Evolutionary conservation across 2,329 filamentous ascomycete species (phyloP), one percentile per base, ranked within the genome.

Genomic region (Colletotrichum magnum): DNA sequence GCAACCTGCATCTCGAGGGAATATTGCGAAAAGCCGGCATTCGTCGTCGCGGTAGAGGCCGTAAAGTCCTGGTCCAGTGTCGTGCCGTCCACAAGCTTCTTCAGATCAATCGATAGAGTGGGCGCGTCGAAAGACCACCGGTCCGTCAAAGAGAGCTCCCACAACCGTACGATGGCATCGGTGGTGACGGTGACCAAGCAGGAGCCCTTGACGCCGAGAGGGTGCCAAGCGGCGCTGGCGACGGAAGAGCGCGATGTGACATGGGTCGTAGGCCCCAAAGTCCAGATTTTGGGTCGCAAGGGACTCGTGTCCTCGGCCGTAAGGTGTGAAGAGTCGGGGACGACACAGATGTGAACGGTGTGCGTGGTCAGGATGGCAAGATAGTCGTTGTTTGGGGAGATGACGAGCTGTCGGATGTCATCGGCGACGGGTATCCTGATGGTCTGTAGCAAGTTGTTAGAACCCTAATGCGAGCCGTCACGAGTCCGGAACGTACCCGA

Each of bases 1-100:
- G 94, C 94, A 24, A 97, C 94, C 76, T 98, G 93, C 92, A 99
- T 97, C 77, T 98, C 95, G 68, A 97, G 91, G 2, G 89, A 89
- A 78, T 98, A 95, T 0, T 94, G 93, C 1, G 94, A 97, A 75
- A 97, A 98, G 10, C 90, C 92, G 74, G 92, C 94, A 77, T 90
- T 94, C 51, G 90, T 92, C 7, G 91, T 88, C 71, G 91, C 91
- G 21, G 87, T 89, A 1, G 93, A 93, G 6, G 94, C 93, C 39
- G 90, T 86, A 77, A 97, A 93, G 78, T 98, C 93, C 74, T 97
- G 92, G 71, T 97, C 92, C 18, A 93, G 85, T 4, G 89, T 94
- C 3, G 89, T 92, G 28, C 94, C 95, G 80, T 97, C 95, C 18
- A 91, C 93, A 53, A 99, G 86, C 79, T 97, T 97, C 81, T 93